Percentiles rank a stretch among this genome's conserved stretches.
phyloP scores from a whole-genome alignment of 306 rosid species.

The Vicia faba region DNA sequence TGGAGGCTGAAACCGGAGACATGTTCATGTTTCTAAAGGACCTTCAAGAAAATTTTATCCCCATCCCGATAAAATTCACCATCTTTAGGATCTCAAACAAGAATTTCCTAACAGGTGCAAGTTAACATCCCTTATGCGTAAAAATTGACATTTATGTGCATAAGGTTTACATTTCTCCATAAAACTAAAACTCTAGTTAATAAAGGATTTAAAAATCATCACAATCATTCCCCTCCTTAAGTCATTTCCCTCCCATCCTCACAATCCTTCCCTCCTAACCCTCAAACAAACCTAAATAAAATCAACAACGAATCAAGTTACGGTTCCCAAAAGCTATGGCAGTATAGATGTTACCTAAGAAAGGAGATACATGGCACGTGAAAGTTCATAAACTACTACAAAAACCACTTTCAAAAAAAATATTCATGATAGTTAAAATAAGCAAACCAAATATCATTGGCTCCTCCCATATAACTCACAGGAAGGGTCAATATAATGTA shows the following conservation, averaged over 20 bases:
- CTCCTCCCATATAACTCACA: neutral
- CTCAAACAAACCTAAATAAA: neutral
- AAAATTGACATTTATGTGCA: too few species aligned
- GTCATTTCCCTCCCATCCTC: neutral
- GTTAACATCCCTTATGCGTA: too few species aligned
- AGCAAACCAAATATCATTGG: neutral
- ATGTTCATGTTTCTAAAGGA: too few species aligned
- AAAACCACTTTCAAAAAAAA: neutral
- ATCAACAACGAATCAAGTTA: neutral
- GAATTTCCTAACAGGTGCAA: too few species aligned
- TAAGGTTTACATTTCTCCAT: too few species aligned
- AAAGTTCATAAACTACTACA: conserved; percentile 6
- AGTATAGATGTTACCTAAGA: neutral
- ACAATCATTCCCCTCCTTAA: too few species aligned
- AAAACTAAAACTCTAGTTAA: too few species aligned
- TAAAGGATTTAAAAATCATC: too few species aligned
- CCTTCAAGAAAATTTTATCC: too few species aligned
- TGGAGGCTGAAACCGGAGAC: too few species aligned
- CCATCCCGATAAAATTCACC: too few species aligned
- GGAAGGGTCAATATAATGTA: neutral
- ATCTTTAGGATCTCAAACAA: too few species aligned
- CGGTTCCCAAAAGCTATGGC: neutral
- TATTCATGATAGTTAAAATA: neutral
- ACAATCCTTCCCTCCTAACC: neutral
- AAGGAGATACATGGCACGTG: conserved; percentile 5